Conservation (phyloP, 2,329 filamentous ascomycete genomes). For the Aureobasidium vineae region DNA sequence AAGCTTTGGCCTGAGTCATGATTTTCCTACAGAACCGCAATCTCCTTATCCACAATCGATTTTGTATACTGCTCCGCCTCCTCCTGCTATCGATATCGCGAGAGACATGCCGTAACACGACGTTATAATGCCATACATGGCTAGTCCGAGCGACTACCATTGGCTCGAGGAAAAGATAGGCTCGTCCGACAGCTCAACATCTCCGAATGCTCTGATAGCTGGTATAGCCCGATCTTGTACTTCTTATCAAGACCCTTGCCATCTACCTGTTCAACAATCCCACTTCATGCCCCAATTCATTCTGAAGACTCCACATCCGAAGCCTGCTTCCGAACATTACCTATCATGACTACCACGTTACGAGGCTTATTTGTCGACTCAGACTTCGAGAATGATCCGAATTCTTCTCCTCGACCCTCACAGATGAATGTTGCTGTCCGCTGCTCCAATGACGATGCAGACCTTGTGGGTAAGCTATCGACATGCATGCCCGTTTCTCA, state of each 20-base stretch:
- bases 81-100: neutral
- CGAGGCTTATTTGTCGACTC: neutral
- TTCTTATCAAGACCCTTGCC: conserved; percentile 4
- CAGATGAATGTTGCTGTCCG: conserved; percentile 30
- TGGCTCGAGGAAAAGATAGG: neutral
- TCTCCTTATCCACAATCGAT: conserved; percentile 6
- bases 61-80: neutral
- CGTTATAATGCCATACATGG: neutral
- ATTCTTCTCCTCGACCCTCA: conserved; percentile 53
- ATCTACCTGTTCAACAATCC: neutral
- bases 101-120: neutral
- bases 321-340: conserved; percentile 8
- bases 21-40: neutral
- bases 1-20: conserved; percentile 16
- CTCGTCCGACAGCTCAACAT: conserved; percentile 2
- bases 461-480: neutral
- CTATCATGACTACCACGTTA: neutral
- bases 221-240: conserved; percentile 9
- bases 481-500: neutral
- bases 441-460: neutral
- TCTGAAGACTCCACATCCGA: neutral
- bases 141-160: neutral
- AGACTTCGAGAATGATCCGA: conserved; percentile 34
- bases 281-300: neutral
- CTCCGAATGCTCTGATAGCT: neutral